phyloP scores from a whole-genome alignment of 768 basidiomycete species.

The Kwoniella heveanensis region DNA sequence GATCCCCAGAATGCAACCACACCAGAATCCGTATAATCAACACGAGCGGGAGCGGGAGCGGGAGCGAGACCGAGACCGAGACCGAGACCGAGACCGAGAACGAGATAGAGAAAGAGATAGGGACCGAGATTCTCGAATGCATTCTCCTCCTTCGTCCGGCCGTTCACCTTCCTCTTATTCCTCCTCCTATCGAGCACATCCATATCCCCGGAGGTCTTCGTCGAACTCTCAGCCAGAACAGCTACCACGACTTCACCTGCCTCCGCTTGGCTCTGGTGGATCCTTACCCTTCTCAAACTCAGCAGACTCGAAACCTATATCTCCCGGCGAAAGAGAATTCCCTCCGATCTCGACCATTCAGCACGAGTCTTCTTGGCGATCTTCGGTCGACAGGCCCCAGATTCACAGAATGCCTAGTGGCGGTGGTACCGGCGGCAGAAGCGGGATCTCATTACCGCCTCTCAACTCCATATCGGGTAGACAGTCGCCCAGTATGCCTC shows the following conservation, averaged over 20 bases:
- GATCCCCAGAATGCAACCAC: constrained; percentile 25
- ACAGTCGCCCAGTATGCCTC: constrained; percentile 15
- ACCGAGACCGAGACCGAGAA: no score
- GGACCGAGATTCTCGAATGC: constrained; percentile 5
- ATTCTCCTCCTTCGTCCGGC: constrained; percentile 11
- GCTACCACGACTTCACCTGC: constrained; percentile 17
- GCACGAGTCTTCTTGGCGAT: constrained; percentile 14
- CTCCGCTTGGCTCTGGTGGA: constrained; percentile 9
- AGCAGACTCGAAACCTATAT: constrained; percentile 1
- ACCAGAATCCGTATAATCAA: constrained; percentile 1
- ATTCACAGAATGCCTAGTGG: constrained; percentile 14
- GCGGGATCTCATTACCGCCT: constrained; percentile 13
- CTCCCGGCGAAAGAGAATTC: constrained; percentile 19
- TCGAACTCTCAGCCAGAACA: constrained; percentile 9
- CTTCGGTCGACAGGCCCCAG: constrained; percentile 4
- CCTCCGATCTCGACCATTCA: constrained; percentile 10
- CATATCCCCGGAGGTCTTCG: constrained; percentile 17
- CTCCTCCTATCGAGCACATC: constrained; percentile 19
- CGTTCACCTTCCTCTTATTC: constrained; percentile 17
- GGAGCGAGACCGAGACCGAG: constrained; percentile 13
- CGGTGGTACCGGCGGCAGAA: not conserved
- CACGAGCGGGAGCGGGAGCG: not conserved
- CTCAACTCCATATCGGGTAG: constrained; percentile 17
- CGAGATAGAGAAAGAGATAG: constrained; percentile 5
- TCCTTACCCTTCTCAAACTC: constrained; percentile 2